These are phyloP conservation scores for Podila minutissima DNA, from an alignment of 192 early-diverging fungal species.

Conservation along the genomic window DNA sequence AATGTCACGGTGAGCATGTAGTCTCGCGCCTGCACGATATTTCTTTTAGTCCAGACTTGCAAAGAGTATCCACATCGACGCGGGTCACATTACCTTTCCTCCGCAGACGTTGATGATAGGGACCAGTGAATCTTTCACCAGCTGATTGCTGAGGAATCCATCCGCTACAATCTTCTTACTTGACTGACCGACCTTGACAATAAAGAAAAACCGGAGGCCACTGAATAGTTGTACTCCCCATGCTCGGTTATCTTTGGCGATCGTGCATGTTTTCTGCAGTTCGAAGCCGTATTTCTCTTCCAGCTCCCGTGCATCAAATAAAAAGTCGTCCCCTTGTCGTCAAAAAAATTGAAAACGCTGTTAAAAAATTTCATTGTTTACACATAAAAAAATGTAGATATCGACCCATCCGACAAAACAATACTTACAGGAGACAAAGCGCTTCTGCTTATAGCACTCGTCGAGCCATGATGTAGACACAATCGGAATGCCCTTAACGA, in stretches of 20 bases:
- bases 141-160: background rate
- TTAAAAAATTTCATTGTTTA: background rate
- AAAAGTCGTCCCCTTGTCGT: background rate
- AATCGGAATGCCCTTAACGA: constrained; percentile 18
- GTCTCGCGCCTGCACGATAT: too few species aligned
- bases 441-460: background rate
- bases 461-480: constrained; percentile 16
- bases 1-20: too few species aligned
- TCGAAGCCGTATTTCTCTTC: constrained; percentile 4
- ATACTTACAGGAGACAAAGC: constrained; percentile 14
- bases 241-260: background rate
- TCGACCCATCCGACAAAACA: background rate
- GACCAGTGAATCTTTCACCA: background rate
- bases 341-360: background rate
- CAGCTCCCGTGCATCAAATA: constrained; percentile 1
- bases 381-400: background rate
- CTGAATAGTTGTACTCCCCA: background rate
- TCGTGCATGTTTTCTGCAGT: background rate
- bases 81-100: constrained; percentile 10
- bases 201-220: constrained; percentile 9
- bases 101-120: constrained; percentile 16
- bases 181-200: background rate
- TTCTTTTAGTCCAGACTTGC: too few species aligned
- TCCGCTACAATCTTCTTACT: constrained; percentile 5
- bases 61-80: too few species aligned